Evolutionary conservation across 495 filamentous ascomycete genomes (phyloP), one percentile per base, ranked within the genome.

Genomic region (Lasiosphaeria hispida): DNA sequence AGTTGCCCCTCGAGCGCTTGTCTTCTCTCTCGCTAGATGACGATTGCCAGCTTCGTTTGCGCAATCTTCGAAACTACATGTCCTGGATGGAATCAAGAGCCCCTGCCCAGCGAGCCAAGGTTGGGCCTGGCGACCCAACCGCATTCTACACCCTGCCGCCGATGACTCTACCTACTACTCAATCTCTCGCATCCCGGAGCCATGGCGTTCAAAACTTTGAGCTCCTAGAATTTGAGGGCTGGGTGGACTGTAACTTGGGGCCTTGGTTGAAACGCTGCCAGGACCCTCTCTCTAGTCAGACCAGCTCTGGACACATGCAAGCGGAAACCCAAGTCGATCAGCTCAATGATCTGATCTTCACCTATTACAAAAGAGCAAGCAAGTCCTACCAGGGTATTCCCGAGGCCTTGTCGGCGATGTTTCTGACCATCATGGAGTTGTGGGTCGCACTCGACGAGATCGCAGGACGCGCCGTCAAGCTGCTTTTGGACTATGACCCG

Each of bases 381-480:
- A 0, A 2, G 4, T 19, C 35, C 2, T 87, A 86, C 58, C 11
- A 8, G 0, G 50, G 55, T 0, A 77, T 80, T 43, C 80, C 84
- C 0, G 82, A 83, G 62, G 70, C 64, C 0, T 61, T 76, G 3
- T 89, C 86, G 1, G 48, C 80, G 0, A 84, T 89, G 83, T 39
- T 83, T 1, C 73, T 90, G 14, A 84, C 77, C 0, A 65, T 81
- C 3, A 65, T 87, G 53, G 84, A 89, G 30, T 58, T 89, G 0
- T 90, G 86, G 86, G 63, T 86, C 35, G 82, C 83, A 15, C 70
- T 74, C 42, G 87, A 90, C 60, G 79, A 72, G 50, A 69, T 72
- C 10, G 80, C 82, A 0, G 71, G 75, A 10, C 17, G 53, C 1
- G 51, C 63, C 0, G 71, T 74, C 48, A 54, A 63, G 1, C 48